phyloP scores from a whole-genome alignment of 2,329 filamentous ascomycete genomes.

The Beauveria sp. region DNA sequence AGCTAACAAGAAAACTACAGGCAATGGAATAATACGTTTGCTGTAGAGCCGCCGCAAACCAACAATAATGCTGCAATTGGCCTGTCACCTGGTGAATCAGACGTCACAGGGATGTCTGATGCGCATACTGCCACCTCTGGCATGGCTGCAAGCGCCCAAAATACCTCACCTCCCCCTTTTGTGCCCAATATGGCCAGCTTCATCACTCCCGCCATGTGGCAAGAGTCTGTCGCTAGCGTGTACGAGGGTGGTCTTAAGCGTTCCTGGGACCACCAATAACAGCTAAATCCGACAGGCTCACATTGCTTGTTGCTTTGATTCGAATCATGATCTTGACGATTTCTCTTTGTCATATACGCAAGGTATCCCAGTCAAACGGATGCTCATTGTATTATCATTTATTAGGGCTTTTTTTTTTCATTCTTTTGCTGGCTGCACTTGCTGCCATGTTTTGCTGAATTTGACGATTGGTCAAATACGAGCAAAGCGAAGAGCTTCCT shows the following conservation, averaged over 20 bases:
- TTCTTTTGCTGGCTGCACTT: background rate
- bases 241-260: constrained; percentile 59
- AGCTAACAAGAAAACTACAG: constrained; percentile 34
- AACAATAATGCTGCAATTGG: constrained; percentile 39
- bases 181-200: constrained; percentile 46
- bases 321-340: background rate
- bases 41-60: constrained; percentile 43
- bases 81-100: constrained; percentile 45
- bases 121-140: constrained; percentile 33
- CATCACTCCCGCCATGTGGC: constrained; percentile 66
- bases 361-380: background rate
- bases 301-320: background rate
- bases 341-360: background rate
- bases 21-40: constrained; percentile 94
- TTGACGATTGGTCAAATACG: background rate
- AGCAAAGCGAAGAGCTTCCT: background rate
- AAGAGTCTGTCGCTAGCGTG: constrained; percentile 61
- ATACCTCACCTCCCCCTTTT: constrained; percentile 37
- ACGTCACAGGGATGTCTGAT: constrained; percentile 46
- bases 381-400: background rate
- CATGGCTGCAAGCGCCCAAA: constrained; percentile 41
- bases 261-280: constrained; percentile 42
- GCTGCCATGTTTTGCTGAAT: background rate
- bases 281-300: background rate
- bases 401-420: background rate